phyloP scores from a whole-genome alignment of 768 basidiomycete species.

The Trametes coccinea region DNA sequence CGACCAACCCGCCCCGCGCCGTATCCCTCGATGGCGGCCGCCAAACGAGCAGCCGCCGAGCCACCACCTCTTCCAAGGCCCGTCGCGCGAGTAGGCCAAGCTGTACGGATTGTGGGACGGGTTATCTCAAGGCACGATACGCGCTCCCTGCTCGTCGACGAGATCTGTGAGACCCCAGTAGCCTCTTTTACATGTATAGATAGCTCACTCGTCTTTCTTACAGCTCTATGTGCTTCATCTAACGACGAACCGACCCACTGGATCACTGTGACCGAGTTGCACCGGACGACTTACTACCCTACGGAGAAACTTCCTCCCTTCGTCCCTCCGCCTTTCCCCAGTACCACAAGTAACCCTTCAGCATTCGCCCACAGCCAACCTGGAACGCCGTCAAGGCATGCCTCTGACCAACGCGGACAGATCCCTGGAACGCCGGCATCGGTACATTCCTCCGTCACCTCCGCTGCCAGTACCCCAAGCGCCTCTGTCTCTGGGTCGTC shows the following conservation, averaged over 20 bases:
- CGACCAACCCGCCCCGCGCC: not conserved
- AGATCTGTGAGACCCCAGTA: conserved; percentile 17
- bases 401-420: not conserved
- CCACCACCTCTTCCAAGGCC: conserved; percentile 12
- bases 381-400: conserved; percentile 7
- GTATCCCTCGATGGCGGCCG: not conserved
- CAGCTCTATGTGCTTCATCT: conserved; percentile 48
- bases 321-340: conserved; percentile 34
- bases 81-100: conserved; percentile 15
- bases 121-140: conserved; percentile 16
- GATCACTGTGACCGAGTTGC: conserved; percentile 51
- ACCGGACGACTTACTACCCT: conserved; percentile 50
- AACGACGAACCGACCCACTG: conserved; percentile 66
- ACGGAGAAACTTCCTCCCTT: conserved; percentile 45
- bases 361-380: not conserved
- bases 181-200: too few relatives aligned
- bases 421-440: conserved; percentile 14
- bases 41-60: not conserved
- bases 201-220: not conserved
- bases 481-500: conserved; percentile 1
- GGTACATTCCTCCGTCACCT: not conserved
- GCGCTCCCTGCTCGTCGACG: conserved; percentile 18
- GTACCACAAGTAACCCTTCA: conserved; percentile 3
- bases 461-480: conserved; percentile 11
- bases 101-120: conserved; percentile 18